These are phyloP conservation scores for Mycena citricolor DNA, from an alignment of 1,284 basidiomycete species.

Conservation along the genomic window DNA sequence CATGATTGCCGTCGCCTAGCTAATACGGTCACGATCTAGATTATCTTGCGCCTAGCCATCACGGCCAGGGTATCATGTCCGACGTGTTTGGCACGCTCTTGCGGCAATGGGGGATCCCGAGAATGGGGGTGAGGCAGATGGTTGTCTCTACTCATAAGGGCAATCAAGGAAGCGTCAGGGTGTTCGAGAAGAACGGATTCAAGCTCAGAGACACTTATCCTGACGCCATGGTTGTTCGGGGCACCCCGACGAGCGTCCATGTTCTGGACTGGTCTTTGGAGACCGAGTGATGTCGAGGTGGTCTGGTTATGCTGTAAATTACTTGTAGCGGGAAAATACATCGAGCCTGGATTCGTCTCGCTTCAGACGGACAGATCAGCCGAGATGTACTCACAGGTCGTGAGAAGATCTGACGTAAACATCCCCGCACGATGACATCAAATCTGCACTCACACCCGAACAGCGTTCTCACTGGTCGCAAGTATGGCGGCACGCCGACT, in stretches of 20 bases:
- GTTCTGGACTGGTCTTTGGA: conserved; percentile 34
- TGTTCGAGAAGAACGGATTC: conserved; percentile 69
- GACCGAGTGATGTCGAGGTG: no score
- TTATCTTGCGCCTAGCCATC: conserved; percentile 55
- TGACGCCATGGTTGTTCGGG: conserved; percentile 23
- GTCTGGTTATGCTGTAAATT: no score
- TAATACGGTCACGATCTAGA: conserved; percentile 36
- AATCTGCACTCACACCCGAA: no score
- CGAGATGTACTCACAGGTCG: no score
- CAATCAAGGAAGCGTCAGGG: conserved; percentile 56
- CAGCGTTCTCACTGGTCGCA: no score
- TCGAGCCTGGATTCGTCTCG: no score
- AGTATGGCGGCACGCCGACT: no score
- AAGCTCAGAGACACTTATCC: conserved; percentile 34
- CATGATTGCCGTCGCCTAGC: background rate
- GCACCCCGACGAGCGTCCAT: conserved; percentile 31
- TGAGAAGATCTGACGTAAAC: no score
- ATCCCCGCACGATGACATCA: no score
- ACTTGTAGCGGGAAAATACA: no score
- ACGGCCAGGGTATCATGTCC: conserved; percentile 67
- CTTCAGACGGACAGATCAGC: no score
- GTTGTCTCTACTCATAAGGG: conserved; percentile 44
- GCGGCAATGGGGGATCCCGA: conserved; percentile 53
- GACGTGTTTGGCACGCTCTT: conserved; percentile 53
- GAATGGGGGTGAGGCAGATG: conserved; percentile 54